Evolutionary conservation across 352 stramenopile species (phyloP).

Genomic region (Plasmopara halstedii): DNA sequence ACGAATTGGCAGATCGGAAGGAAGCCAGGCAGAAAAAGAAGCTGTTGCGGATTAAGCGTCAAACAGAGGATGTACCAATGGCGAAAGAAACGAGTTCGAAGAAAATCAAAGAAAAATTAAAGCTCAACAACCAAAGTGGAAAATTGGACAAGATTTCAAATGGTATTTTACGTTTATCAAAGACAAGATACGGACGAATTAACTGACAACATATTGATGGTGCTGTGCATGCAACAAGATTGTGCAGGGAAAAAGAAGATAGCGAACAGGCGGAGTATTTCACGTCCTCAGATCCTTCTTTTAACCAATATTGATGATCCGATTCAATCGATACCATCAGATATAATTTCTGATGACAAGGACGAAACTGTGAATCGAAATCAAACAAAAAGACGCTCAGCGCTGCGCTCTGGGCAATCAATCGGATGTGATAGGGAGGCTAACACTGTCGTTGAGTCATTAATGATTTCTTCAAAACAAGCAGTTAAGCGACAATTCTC

Average conservation of each 20-base stretch:
- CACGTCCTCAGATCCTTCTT: slow-evolving; percentile 1
- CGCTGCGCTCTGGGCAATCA: not conserved
- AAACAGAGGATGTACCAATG: not conserved
- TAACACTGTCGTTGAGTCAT: not conserved
- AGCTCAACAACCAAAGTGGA: too few species aligned
- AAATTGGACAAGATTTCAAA: too few species aligned
- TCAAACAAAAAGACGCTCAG: not conserved
- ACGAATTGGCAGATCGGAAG: not conserved
- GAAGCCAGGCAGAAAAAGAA: not conserved
- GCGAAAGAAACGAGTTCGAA: not conserved
- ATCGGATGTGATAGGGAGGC: not conserved
- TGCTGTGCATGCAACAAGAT: not conserved
- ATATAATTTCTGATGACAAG: not conserved
- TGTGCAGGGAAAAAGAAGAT: slow-evolving; percentile 8
- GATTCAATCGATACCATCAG: not conserved
- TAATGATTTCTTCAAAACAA: not conserved
- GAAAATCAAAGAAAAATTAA: not conserved
- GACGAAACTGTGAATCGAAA: not conserved
- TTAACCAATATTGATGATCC: not conserved
- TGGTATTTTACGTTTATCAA: too few species aligned
- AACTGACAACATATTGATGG: not conserved
- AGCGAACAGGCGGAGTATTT: slow-evolving; percentile 3
- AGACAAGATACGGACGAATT: not conserved
- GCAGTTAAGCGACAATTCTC: slow-evolving; percentile 9
- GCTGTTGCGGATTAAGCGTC: slow-evolving; percentile 5